A percentile compares a stretch with the other conserved stretches of the same genome.
phyloP scores from a whole-genome alignment of 2,329 filamentous ascomycete species.

The Zymoseptoria tritici region DNA sequence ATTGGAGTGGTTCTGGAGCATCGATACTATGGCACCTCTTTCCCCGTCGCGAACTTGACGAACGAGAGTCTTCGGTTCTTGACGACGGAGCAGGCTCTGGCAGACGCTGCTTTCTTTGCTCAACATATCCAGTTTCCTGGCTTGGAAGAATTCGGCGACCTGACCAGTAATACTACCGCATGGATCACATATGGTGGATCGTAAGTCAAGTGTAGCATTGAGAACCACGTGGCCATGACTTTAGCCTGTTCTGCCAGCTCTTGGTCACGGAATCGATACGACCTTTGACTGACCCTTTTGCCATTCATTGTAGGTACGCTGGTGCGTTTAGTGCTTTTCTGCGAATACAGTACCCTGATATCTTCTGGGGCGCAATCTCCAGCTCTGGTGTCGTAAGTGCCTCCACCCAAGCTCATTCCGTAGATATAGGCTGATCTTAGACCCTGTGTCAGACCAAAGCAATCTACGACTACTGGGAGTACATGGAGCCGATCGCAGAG shows the following conservation, averaged over 20 bases:
- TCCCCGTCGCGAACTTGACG: slow-evolving; percentile 58
- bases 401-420: slow-evolving; percentile 24
- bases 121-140: slow-evolving; percentile 63
- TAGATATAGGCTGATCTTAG: neutral
- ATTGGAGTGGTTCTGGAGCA: slow-evolving; percentile 78
- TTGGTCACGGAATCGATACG: neutral
- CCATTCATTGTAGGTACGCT: slow-evolving; percentile 48
- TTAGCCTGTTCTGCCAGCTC: neutral
- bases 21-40: slow-evolving; percentile 75
- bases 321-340: slow-evolving; percentile 72
- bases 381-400: slow-evolving; percentile 61
- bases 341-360: slow-evolving; percentile 67
- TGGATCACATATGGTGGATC: slow-evolving; percentile 79
- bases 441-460: slow-evolving; percentile 40
- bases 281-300: neutral
- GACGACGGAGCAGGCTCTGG: slow-evolving; percentile 73
- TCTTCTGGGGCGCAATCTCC: slow-evolving; percentile 71
- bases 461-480: slow-evolving; percentile 60
- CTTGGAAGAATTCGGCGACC: slow-evolving; percentile 53
- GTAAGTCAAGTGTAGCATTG: neutral
- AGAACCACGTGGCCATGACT: neutral
- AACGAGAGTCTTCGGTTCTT: slow-evolving; percentile 70
- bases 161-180: slow-evolving; percentile 58
- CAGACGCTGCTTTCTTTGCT: slow-evolving; percentile 76
- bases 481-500: slow-evolving; percentile 52